Base-by-base conservation (phyloP, 495 filamentous ascomycete species). In the Penicillium salamii region DNA sequence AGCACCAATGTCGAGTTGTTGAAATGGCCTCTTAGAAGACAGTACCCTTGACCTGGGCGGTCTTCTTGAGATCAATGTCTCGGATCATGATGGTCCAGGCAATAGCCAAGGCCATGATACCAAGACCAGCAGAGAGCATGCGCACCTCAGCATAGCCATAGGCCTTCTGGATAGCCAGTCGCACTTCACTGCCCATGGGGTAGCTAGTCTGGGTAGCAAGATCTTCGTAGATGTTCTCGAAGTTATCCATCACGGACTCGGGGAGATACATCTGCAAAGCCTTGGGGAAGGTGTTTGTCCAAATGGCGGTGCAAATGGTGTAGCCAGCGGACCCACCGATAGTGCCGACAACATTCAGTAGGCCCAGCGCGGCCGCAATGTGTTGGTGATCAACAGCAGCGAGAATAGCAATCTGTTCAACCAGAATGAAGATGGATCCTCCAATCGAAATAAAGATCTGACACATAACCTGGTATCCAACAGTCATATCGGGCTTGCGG, bases 391-490 rank as follows among this genome's bases (percentile, higher is more conserved):
- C 60, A 0, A 75, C 69, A 1, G 76, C 78, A 2, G 84, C 82
- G 76, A 86, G 79, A 61, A 78, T 75, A 2, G 82, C 80, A 35
- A 86, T 78, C 54, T 87, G 78, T 54, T 81, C 78, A 43, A 61
- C 69, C 60, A 87, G 79, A 43, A 86, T 38, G 7, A 80, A 55
- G 7, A 69, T 75, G 20, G 77, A 73, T 13, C 79, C 81, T 15
- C 70, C 68, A 36, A 87, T 71, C 23, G 83, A 76, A 52, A 86
- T 83, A 63, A 85, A 79, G 59, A 88, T 83, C 60, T 87, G 81
- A 57, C 76, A 81, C 78, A 86, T 84, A 60, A 86, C 66, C 35
- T 88, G 69, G 61, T 81, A 84, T 21, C 80, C 83, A 28, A 86
- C 63, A 36, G 69, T 47, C 23, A 63, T 63, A 42, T 70, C 62